These are phyloP conservation scores for Podila epicladia DNA, from an alignment of 192 early-diverging fungal species.

Conservation along the genomic window DNA sequence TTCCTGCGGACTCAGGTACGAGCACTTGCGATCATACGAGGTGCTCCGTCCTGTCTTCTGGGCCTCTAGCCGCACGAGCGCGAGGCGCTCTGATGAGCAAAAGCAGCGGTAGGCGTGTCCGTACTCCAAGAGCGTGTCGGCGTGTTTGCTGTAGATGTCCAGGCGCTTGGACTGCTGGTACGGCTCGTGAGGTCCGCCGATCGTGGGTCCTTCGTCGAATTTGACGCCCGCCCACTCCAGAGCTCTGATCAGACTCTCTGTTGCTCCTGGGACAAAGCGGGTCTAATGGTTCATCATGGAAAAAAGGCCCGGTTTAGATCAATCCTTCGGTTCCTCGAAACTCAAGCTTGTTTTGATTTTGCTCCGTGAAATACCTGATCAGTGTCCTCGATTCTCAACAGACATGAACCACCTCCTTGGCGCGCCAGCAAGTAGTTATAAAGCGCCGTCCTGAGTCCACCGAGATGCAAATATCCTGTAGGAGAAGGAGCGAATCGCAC, in stretches of 20 bases:
- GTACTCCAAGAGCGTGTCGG: slow-evolving; percentile 69
- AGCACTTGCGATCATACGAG: slow-evolving; percentile 86
- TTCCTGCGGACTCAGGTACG: slow-evolving; percentile 70
- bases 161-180: slow-evolving; percentile 86
- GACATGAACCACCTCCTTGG: slow-evolving; percentile 77
- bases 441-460: slow-evolving; percentile 91
- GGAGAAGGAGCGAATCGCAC: slow-evolving; percentile 96
- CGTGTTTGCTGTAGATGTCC: slow-evolving; percentile 74
- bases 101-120: slow-evolving; percentile 92
- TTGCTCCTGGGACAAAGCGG: slow-evolving; percentile 77
- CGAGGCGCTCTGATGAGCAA: slow-evolving; percentile 77
- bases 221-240: slow-evolving; percentile 81
- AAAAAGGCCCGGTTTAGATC: neutral
- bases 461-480: slow-evolving; percentile 92
- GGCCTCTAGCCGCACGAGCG: slow-evolving; percentile 61
- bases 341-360: neutral
- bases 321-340: neutral
- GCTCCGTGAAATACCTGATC: slow-evolving; percentile 64
- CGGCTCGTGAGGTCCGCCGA: slow-evolving; percentile 61
- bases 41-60: slow-evolving; percentile 64
- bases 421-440: slow-evolving; percentile 90
- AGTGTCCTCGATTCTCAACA: slow-evolving; percentile 95
- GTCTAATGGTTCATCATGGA: slow-evolving; percentile 47
- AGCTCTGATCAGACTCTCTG: slow-evolving; percentile 69
- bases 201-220: slow-evolving; percentile 81